Conservation (phyloP, 345 rosid genomes). For the Rhodamnia rubescens region DNA sequence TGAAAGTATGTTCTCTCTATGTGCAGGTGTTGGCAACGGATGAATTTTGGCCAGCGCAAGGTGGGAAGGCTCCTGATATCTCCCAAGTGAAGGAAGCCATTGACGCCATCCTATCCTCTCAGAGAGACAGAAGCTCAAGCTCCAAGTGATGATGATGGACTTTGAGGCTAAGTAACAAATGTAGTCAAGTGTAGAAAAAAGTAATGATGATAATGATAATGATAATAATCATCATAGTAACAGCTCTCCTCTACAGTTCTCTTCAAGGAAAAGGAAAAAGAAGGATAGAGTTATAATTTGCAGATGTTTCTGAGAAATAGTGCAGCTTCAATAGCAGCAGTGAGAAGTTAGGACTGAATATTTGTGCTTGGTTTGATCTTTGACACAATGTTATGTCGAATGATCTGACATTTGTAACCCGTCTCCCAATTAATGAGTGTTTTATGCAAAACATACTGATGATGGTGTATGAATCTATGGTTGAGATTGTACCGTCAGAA, state of each 20-base stretch:
- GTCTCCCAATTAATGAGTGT: neutral
- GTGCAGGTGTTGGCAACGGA: conserved; percentile 80
- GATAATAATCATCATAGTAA: neutral
- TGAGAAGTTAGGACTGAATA: neutral
- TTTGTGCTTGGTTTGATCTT: neutral
- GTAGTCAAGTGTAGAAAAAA: neutral
- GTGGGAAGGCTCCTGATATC: conserved; percentile 88
- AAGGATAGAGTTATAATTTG: neutral
- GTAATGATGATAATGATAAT: neutral
- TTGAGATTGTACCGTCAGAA: no score
- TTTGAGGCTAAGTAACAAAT: neutral
- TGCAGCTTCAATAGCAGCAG: neutral
- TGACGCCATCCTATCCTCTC: conserved; percentile 85
- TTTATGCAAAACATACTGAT: no score
- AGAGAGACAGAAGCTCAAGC: conserved; percentile 47
- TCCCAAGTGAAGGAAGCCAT: conserved; percentile 95
- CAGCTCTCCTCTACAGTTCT: neutral
- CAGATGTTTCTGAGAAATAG: neutral
- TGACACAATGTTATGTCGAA: neutral
- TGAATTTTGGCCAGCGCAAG: conserved; percentile 96
- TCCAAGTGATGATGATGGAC: conserved; percentile 9
- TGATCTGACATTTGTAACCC: neutral
- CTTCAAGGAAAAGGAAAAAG: neutral
- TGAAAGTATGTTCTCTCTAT: neutral
- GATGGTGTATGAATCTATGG: no score